phyloP scores from a whole-genome alignment of 352 stramenopile species.

The Globisporangium rhizosaccharum region DNA sequence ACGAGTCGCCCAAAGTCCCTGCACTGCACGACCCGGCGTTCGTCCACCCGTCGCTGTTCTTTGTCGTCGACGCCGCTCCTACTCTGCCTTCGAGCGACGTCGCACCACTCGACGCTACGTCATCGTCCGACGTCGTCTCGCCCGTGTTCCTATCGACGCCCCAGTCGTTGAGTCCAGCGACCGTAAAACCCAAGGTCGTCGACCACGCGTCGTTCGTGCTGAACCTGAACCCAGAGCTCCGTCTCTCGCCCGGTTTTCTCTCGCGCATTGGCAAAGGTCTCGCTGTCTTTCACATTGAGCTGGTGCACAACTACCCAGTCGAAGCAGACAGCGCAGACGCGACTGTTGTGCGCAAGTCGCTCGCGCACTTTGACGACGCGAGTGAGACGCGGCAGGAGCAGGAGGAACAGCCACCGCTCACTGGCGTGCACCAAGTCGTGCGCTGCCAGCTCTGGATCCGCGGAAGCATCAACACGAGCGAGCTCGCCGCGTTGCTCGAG shows the following conservation, averaged over 20 bases:
- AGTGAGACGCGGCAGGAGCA: background rate
- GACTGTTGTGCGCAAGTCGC: constrained; percentile 10
- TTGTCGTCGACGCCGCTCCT: constrained; percentile 5
- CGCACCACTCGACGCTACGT: background rate
- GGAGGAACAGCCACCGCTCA: background rate
- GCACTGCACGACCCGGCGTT: constrained; percentile 6
- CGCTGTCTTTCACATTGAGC: constrained; percentile 55
- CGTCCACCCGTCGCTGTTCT: constrained; percentile 13
- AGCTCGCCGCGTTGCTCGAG: constrained; percentile 61
- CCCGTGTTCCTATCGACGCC: constrained; percentile 16
- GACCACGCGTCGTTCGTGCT: constrained; percentile 63
- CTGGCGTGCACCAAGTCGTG: constrained; percentile 6
- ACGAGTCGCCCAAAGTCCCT: background rate
- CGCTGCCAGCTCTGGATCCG: constrained; percentile 72
- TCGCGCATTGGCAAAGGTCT: constrained; percentile 73
- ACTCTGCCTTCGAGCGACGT: background rate
- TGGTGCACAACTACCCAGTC: constrained; percentile 24
- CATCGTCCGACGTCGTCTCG: constrained; percentile 8
- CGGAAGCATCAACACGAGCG: constrained; percentile 45
- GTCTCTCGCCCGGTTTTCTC: constrained; percentile 68
- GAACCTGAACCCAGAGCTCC: constrained; percentile 81
- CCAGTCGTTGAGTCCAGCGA: background rate
- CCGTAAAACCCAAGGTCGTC: constrained; percentile 6
- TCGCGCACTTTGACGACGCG: constrained; percentile 10
- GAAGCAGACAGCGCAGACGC: background rate